Conservation (phyloP, 345 rosid species). For the Citrus medica region DNA sequence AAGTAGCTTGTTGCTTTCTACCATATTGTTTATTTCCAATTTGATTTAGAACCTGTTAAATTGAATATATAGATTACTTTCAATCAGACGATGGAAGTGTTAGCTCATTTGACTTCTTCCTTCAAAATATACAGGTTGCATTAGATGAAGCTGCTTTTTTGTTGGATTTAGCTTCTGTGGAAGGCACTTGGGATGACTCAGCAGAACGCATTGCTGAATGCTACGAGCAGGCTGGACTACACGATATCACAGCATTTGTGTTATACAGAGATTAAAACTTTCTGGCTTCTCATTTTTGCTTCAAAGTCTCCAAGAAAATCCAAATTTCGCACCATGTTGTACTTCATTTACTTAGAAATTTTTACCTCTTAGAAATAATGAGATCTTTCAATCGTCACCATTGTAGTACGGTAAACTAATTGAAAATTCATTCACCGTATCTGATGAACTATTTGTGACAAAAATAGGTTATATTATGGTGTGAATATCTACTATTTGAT, state of each 20-base stretch:
- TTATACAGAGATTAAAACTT: conserved; percentile 43
- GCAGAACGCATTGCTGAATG: conserved; percentile 58
- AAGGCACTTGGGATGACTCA: conserved; percentile 74
- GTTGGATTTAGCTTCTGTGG: conserved; percentile 78
- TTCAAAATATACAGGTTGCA: conserved; percentile 40
- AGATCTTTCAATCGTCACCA: neutral
- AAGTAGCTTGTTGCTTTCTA: too few relatives aligned
- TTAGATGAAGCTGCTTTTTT: conserved; percentile 74
- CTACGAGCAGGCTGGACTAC: conserved; percentile 69
- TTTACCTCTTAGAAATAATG: neutral
- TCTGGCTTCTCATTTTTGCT: neutral
- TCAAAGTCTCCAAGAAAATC: neutral
- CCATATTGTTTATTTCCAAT: neutral
- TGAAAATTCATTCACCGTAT: neutral
- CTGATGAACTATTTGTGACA: neutral
- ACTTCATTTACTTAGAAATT: neutral
- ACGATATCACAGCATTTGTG: conserved; percentile 55
- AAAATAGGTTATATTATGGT: neutral
- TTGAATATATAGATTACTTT: neutral
- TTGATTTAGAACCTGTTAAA: neutral
- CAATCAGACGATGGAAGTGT: neutral
- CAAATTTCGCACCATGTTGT: neutral
- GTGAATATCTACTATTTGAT: neutral
- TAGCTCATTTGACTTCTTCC: neutral
- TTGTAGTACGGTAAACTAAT: neutral